Evolutionary conservation across 768 basidiomycete genomes (phyloP).

Genomic region (Mycena filopes): DNA sequence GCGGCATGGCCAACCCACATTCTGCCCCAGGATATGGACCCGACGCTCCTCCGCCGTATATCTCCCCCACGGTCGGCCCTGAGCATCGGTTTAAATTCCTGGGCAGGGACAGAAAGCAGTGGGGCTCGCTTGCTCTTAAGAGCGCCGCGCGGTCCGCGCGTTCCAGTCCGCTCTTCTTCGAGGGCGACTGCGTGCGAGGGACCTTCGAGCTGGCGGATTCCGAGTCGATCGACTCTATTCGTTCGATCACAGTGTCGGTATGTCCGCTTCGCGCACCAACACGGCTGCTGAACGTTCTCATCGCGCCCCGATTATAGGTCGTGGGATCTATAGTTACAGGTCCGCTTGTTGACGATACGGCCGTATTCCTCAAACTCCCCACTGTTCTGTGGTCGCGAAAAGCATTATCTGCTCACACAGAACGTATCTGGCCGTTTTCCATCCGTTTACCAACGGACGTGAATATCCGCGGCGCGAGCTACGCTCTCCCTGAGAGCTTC

Average conservation of each 20-base stretch:
- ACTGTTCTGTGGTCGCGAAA: constrained; percentile 5
- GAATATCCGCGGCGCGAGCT: not conserved
- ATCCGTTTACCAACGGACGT: constrained; percentile 6
- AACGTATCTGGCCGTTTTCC: constrained; percentile 7
- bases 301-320: not conserved
- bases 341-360: not conserved
- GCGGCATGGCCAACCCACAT: no score
- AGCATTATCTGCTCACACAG: not conserved
- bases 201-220: not conserved
- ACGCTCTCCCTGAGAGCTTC: constrained; percentile 11
- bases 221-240: not conserved
- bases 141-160: constrained; percentile 9
- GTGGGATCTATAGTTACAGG: constrained; percentile 9
- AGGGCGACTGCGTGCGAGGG: constrained; percentile 8
- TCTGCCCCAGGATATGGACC: no score
- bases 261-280: no score
- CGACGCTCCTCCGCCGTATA: not conserved
- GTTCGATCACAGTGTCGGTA: constrained; percentile 12
- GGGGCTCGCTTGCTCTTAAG: not conserved
- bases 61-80: not conserved
- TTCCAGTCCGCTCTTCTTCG: constrained; percentile 9
- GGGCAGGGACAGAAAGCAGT: not conserved
- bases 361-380: not conserved
- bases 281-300: not conserved
- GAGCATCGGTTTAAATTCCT: not conserved